Percentiles rank a stretch among this genome's conserved stretches.
phyloP scores from a whole-genome alignment of 257 asterid species.

The Solanum ahanhuiri region DNA sequence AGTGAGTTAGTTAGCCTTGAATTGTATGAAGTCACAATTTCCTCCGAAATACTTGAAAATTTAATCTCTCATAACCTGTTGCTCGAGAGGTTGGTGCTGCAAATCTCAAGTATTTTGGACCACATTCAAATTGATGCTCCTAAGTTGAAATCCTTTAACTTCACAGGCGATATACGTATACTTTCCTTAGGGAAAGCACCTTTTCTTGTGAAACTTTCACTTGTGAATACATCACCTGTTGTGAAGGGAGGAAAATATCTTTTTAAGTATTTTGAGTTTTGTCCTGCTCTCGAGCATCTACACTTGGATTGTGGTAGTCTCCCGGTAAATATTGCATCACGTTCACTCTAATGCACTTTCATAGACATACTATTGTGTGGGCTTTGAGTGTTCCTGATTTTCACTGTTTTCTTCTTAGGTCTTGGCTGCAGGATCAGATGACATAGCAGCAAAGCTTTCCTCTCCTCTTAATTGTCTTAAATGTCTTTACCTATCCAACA shows the following conservation, averaged over 20 bases:
- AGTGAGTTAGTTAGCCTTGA: background rate
- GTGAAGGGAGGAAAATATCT: too few species aligned
- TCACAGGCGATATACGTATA: background rate
- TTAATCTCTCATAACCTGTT: background rate
- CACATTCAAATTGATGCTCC: background rate
- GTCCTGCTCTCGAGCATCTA: constrained; percentile 4
- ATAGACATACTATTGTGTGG: background rate
- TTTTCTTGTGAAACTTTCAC: background rate
- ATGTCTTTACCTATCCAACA: background rate
- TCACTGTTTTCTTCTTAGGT: background rate
- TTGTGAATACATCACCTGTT: background rate
- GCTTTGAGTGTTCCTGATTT: background rate
- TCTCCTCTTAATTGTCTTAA: constrained; percentile 3
- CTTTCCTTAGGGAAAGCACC: background rate
- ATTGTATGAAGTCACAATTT: background rate
- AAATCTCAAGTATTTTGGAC: background rate
- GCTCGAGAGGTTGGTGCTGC: background rate
- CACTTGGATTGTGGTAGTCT: background rate
- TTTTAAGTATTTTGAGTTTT: background rate
- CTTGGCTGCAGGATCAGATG: background rate
- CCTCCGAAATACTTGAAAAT: background rate
- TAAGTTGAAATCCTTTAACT: background rate
- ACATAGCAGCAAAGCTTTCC: background rate
- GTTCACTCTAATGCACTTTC: background rate
- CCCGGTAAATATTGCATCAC: background rate